Evolutionary conservation across 2,329 filamentous ascomycete genomes (phyloP), one percentile per base, ranked within the genome.

Genomic region (Aschersonia sp.): DNA sequence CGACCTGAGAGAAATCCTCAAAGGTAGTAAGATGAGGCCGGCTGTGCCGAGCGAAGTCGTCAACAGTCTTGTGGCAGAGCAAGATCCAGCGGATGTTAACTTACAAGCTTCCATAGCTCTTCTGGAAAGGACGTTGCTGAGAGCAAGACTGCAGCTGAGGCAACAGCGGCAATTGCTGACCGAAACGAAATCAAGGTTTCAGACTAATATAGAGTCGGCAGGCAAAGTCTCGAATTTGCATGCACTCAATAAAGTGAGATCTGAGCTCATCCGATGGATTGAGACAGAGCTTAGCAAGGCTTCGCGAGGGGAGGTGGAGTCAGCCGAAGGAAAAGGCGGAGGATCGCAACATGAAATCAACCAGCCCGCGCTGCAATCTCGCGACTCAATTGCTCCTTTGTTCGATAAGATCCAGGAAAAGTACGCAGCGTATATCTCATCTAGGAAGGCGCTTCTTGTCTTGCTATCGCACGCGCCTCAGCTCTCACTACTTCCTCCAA

Each of bases 181-280:
- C 2, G 70, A 71, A 40, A 65, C 72, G 22, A 71, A 65, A 50
- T 58, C 64, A 45, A 60, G 60, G 41, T 60, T 62, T 5, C 61
- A 66, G 14, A 56, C 59, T 41, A 59, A 63, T 7, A 62, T 65
- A 1, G 62, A 62, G 41, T 57, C 57, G 14, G 54, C 70, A 40
- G 63, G 62, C 50, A 60, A 63, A 41, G 57, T 58, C 4, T 58
- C 65, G 12, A 75, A 72, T 51, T 53, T 78, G 3, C 65, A 69
- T 44, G 79, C 79, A 11, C 62, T 83, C 8, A 70, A 69, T 41
- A 64, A 64, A 6, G 76, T 79, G 9, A 70, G 80, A 12, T 72
- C 73, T 46, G 74, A 77, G 51, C 67, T 83, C 45, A 82, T 83
- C 49, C 67, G 62, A 48, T 83, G 79, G 79, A 81, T 83, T 48